These are phyloP conservation scores for Gossypioides kirkii DNA, from an alignment of 345 rosid genomes.

Conservation along the genomic window DNA sequence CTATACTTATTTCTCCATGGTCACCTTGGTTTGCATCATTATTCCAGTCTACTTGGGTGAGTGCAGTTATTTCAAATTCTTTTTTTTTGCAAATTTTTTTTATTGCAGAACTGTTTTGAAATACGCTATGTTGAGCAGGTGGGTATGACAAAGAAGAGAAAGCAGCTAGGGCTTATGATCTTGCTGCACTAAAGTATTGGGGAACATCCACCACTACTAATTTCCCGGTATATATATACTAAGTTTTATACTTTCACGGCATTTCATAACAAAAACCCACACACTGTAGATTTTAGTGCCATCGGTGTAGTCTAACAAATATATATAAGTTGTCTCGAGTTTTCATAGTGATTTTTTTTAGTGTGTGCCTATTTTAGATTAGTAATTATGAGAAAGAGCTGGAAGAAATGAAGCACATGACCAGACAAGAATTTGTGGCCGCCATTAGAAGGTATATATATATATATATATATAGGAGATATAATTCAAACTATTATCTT, in stretches of 20 bases:
- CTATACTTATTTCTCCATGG: conserved; percentile 6
- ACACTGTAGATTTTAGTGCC: too few species aligned
- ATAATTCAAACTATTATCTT: not conserved
- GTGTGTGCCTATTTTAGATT: conserved; percentile 37
- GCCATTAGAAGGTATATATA: conserved; percentile 70
- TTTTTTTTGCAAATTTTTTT: not conserved
- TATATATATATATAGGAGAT: not conserved
- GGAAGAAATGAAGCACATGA: conserved; percentile 98
- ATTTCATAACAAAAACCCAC: too few species aligned
- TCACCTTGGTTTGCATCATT: conserved; percentile 15
- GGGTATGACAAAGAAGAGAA: conserved; percentile 99
- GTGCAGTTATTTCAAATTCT: conserved; percentile 15
- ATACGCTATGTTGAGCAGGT: conserved; percentile 38
- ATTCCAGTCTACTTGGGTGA: conserved; percentile 81
- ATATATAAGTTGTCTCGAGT: not conserved
- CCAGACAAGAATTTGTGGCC: conserved; percentile 97
- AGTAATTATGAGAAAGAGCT: conserved; percentile 90
- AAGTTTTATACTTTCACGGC: not conserved
- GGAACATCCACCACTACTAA: conserved; percentile 96
- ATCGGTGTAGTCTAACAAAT: not conserved
- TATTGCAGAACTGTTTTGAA: not conserved
- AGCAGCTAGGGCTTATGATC: conserved; percentile 96
- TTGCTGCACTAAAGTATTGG: conserved; percentile 98
- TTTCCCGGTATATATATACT: conserved; percentile 54
- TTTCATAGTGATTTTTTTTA: not conserved